phyloP scores from a whole-genome alignment of 768 basidiomycete genomes.

The Suillus alpinus region DNA sequence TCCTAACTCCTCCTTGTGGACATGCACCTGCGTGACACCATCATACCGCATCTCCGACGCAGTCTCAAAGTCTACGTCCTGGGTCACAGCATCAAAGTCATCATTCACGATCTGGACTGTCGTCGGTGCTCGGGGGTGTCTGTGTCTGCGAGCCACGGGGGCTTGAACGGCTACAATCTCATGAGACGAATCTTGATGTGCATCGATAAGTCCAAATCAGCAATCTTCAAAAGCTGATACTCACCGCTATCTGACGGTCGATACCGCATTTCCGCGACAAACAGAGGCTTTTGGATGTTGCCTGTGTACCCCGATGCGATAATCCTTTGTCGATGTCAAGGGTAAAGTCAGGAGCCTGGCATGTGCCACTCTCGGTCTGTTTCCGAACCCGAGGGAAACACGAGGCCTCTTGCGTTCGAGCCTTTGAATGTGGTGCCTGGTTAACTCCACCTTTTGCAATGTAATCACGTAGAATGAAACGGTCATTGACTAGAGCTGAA shows the following conservation, averaged over 20 bases:
- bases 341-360: not conserved
- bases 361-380: slow-evolving; percentile 2
- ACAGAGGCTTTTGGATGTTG: not conserved
- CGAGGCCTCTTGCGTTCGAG: not conserved
- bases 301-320: not conserved
- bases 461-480: not conserved
- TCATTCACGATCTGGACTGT: slow-evolving; percentile 30
- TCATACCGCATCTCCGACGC: slow-evolving; percentile 23
- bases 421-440: not conserved
- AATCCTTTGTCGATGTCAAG: not conserved
- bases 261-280: not conserved
- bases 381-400: slow-evolving; percentile 3
- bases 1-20: slow-evolving; percentile 6
- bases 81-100: slow-evolving; percentile 29
- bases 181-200: slow-evolving; percentile 29
- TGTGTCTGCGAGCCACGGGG: slow-evolving; percentile 12
- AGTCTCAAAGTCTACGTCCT: slow-evolving; percentile 23
- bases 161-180: slow-evolving; percentile 24
- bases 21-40: slow-evolving; percentile 24
- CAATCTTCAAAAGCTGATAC: not conserved
- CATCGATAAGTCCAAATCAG: slow-evolving; percentile 12
- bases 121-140: slow-evolving; percentile 28
- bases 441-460: not conserved
- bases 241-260: not conserved
- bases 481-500: not conserved